Evolutionary conservation across 805 yeast species (phyloP), one percentile per base, ranked within the genome.

Genomic region (Metschnikowia matae): DNA sequence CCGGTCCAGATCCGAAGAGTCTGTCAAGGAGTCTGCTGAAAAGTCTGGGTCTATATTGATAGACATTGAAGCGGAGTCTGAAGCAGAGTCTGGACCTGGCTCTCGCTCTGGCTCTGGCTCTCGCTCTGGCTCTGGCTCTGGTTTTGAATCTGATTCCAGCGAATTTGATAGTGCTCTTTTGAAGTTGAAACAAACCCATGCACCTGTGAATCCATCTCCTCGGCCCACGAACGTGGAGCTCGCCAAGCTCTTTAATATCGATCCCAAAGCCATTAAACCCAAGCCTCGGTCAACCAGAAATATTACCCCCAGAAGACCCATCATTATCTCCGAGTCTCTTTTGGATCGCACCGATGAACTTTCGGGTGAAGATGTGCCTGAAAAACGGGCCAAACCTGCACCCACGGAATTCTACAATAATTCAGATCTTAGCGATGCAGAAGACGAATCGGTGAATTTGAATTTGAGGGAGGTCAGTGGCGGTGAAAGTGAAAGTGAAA

Each of bases 261-360:
- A 54, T 35, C 31, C 53, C 39, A 48, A 40, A n/a, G 38, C 53
- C 15, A 50, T 58, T 15, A 53, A 51, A 38, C 59, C 60, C 5
- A 56, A 56, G 38, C 40, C 48, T 18, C 48, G 41, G 18, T 53
- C 53, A 1, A 31, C 21, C 4, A 23, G 60, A 6, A 44, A 32
- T 15, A 49, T 56, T 34, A 57, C 59, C 3, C 61, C 61, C 3
- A 46, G 57, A 36, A 40, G 58, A 23, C 61, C 60, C 7, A 57
- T 57, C 6, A 33, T 52, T 15, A 47, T 57, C 14, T 53, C 37
- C 3, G 48, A 48, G 29, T 44, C 48, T 6, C 35, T 44, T 14
- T 37, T 44, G 31, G 48, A 44, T 10, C 40, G 18, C 13, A 26
- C 6, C 35, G 39, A 33, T 6, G 42, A 40, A 6, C 44, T 49